Base-by-base conservation (phyloP, 805 yeast species). In the Nakazawaea ernobii region DNA sequence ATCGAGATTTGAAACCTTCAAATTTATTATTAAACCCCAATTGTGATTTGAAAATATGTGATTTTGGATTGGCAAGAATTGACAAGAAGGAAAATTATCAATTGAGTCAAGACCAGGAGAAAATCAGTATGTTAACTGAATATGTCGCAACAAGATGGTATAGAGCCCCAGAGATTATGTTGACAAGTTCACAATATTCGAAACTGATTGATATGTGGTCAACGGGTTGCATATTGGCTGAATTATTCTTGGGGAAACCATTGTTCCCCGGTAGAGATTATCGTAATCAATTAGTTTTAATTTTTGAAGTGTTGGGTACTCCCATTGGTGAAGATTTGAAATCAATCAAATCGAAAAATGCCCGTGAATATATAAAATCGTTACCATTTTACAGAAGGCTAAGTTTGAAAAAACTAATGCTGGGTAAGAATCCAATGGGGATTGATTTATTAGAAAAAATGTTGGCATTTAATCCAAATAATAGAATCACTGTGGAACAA, bases 121-220 rank as follows among this genome's bases (percentile, higher is more conserved):
- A 55, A 14, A 61, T 68, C 26, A 61, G 84, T 0, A 75, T 75
- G 53, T 69, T 85, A 68, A 86, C 92, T 0, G 92, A 86, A 59
- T 86, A 86, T 54, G 94, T 86, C 3, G 92, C 92, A 2, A 86
- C 94, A 8, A 69, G 94, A 55, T 86, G 92, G 92, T 86, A 86
- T 60, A 67, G 94, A 45, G 92, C 92, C 0, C 92, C 92, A 0
- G 94, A 86, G 61, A 83, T 86, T 49, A 86, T 86, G 92, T 65
- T 86, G 27, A 79, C 87, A 1, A 73, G 77, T 50, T 81, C 86
- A 36, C 82, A 82, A 56, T 86, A 86, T 54, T 77, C 91, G 2
- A 79, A 84, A 8, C 87, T 90, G 0, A 82, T 86, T 50, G 94
- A 86, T 59, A 71, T 85, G 13, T 86, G 94, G 94, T 80, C 89